Evolutionary conservation across 2,329 filamentous ascomycete species (phyloP).

Genomic region (Penicillium sp.): DNA sequence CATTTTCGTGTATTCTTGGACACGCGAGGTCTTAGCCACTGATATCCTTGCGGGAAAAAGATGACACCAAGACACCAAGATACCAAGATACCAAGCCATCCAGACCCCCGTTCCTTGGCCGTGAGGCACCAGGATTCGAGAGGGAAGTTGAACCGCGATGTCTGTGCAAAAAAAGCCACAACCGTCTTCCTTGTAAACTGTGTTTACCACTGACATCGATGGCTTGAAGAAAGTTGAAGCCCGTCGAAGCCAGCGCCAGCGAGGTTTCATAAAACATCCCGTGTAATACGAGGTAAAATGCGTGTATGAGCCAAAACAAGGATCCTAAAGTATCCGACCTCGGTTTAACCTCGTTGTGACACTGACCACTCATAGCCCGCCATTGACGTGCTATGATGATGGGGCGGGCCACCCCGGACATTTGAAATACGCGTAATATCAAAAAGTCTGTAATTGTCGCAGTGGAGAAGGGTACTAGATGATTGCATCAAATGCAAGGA

Average conservation of each 20-base stretch:
- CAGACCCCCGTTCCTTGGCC: not conserved
- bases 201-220: slow-evolving; percentile 17
- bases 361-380: slow-evolving; percentile 9
- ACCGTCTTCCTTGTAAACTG: not conserved
- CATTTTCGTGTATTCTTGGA: not conserved
- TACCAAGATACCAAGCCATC: not conserved
- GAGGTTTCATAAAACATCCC: slow-evolving; percentile 3
- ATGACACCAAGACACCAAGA: not conserved
- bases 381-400: slow-evolving; percentile 20
- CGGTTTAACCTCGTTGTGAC: not conserved
- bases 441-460: not conserved
- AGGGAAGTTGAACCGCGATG: not conserved
- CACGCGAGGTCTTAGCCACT: slow-evolving; percentile 1
- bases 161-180: slow-evolving; percentile 2
- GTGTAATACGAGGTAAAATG: slow-evolving; percentile 16
- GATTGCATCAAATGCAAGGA: slow-evolving; percentile 1
- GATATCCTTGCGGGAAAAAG: not conserved
- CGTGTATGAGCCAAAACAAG: slow-evolving; percentile 7
- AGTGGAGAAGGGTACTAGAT: not conserved
- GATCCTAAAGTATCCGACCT: slow-evolving; percentile 6
- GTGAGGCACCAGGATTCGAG: not conserved
- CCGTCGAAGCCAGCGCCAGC: not conserved
- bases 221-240: slow-evolving; percentile 4
- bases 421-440: not conserved
- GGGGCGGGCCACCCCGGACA: slow-evolving; percentile 13